Evolutionary conservation across 495 filamentous ascomycete genomes (phyloP).

Genomic region (Penicillium daleae): DNA sequence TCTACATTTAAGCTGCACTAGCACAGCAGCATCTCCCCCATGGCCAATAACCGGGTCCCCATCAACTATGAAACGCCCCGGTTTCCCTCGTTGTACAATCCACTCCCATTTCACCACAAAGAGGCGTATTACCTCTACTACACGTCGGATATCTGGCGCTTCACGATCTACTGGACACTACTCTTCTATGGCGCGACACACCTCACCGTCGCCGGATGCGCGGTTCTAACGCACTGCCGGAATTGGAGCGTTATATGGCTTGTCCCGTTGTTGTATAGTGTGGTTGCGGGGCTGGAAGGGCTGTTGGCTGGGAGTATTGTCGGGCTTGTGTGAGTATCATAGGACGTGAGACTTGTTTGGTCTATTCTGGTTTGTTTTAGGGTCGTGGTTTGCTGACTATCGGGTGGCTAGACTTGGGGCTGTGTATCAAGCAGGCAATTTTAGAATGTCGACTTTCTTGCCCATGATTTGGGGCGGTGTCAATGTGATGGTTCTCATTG

Average conservation of each 20-base stretch:
- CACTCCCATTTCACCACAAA: conserved; percentile 56
- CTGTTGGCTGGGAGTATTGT: conserved; percentile 86
- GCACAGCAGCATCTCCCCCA: conserved; percentile 13
- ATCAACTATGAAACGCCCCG: conserved; percentile 69
- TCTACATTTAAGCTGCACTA: conserved; percentile 1
- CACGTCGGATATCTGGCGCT: conserved; percentile 83
- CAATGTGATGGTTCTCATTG: conserved; percentile 83
- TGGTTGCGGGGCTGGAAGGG: conserved; percentile 80
- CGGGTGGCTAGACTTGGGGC: conserved; percentile 69
- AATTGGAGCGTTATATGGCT: conserved; percentile 78
- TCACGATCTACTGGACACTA: conserved; percentile 86
- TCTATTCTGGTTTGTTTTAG: conserved; percentile 4
- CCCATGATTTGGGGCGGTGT: conserved; percentile 93
- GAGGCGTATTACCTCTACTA: conserved; percentile 73
- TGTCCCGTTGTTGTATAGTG: conserved; percentile 72
- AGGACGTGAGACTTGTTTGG: background rate
- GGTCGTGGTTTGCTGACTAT: conserved; percentile 19
- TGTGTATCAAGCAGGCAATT: conserved; percentile 85
- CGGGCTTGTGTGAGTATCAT: conserved; percentile 75
- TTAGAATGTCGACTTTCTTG: conserved; percentile 96
- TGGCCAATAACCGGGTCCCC: conserved; percentile 58
- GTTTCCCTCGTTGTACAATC: conserved; percentile 91
- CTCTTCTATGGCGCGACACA: conserved; percentile 51
- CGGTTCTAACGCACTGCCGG: conserved; percentile 67
- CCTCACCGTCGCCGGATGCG: conserved; percentile 65